Conservation (phyloP, 129 eudicot genomes). For the Mikania micrantha region DNA sequence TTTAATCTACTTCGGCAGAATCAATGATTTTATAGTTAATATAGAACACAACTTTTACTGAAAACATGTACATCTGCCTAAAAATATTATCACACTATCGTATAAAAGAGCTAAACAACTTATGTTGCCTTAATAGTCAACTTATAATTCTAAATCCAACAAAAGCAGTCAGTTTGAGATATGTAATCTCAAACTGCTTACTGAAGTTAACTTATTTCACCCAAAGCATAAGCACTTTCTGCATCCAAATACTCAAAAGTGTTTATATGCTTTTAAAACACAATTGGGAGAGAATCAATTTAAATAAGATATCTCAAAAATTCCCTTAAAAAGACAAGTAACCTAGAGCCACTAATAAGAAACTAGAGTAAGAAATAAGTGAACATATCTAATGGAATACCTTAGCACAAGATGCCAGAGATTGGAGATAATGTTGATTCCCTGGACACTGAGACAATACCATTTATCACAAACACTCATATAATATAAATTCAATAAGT, state of each 20-base stretch:
- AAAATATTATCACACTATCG: background rate
- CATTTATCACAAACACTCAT: conserved; percentile 13
- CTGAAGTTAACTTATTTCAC: background rate
- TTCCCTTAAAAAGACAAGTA: background rate
- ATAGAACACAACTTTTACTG: background rate
- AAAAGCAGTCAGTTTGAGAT: background rate
- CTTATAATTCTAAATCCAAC: background rate
- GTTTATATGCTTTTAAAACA: background rate
- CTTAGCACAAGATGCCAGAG: conserved; percentile 48
- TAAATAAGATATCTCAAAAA: background rate
- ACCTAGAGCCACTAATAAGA: conserved; percentile 9
- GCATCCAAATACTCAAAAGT: background rate
- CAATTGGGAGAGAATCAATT: background rate
- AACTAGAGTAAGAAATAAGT: background rate
- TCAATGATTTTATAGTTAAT: background rate
- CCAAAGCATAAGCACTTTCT: background rate
- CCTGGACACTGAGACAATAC: conserved; percentile 42
- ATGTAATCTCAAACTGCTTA: background rate
- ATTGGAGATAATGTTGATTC: conserved; percentile 43
- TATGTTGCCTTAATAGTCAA: background rate
- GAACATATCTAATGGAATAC: conserved; percentile 14
- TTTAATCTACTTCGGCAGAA: background rate
- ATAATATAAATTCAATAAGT: background rate
- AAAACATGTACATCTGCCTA: background rate
- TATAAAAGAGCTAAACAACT: background rate